Conservation (phyloP, 139 green algal species). For the Coelastrella sp. region DNA sequence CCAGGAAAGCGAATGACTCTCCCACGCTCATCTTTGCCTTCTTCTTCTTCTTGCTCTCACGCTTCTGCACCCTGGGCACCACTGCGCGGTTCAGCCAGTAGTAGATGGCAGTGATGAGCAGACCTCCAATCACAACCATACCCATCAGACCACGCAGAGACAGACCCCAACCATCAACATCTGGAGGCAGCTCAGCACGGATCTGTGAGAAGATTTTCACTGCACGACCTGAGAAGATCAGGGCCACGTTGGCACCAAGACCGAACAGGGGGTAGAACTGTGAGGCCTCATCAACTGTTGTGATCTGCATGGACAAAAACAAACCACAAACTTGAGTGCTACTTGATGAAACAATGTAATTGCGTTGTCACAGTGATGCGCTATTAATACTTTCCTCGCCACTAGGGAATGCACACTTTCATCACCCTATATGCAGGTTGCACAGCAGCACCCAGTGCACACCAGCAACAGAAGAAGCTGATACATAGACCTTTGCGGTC, state of each 20-base stretch:
- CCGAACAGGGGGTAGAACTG: constrained; percentile 99
- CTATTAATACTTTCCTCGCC: too few relatives aligned
- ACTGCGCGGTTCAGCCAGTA: constrained; percentile 88
- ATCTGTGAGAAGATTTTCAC: constrained; percentile 98
- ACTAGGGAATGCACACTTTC: too few relatives aligned
- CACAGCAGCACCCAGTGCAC: background rate
- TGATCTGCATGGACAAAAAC: constrained; percentile 77
- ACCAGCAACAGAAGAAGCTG: too few relatives aligned
- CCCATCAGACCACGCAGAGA: constrained; percentile 97
- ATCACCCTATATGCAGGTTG: background rate
- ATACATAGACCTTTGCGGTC: too few relatives aligned
- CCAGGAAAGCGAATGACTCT: constrained; percentile 96
- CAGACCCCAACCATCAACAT: constrained; percentile 96
- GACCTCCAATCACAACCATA: constrained; percentile 93
- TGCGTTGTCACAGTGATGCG: too few relatives aligned
- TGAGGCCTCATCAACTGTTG: constrained; percentile 98
- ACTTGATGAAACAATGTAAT: too few relatives aligned
- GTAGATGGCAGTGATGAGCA: constrained; percentile 89
- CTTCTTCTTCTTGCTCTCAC: constrained; percentile 87
- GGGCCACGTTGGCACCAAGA: constrained; percentile 97
- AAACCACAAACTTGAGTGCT: too few relatives aligned
- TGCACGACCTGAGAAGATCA: constrained; percentile 97
- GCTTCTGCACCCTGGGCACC: constrained; percentile 77
- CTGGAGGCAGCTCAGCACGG: constrained; percentile 88
- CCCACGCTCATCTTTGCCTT: constrained; percentile 91